Evolutionary conservation across 306 rosid species (phyloP).

Genomic region (Lupinus albus): DNA sequence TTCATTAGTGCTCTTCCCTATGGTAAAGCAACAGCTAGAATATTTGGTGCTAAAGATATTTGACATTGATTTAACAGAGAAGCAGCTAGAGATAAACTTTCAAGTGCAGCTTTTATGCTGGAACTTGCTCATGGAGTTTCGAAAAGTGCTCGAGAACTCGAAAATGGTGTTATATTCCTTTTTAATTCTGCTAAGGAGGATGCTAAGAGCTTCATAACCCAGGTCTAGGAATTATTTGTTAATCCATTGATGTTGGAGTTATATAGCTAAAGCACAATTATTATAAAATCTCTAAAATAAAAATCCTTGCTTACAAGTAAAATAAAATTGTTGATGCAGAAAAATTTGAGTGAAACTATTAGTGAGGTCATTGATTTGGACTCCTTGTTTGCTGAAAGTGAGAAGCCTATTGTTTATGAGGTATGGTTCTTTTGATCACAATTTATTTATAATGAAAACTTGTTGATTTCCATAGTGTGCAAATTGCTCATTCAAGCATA

Average conservation of each 20-base stretch:
- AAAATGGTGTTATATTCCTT: background rate
- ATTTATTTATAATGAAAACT: slow-evolving; percentile 8
- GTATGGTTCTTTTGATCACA: slow-evolving; percentile 50
- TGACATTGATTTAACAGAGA: background rate
- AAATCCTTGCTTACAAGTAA: slow-evolving; percentile 3
- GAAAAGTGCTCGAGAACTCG: background rate
- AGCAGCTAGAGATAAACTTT: background rate
- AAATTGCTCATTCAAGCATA: background rate
- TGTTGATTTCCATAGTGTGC: background rate
- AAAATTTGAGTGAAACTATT: slow-evolving; percentile 77
- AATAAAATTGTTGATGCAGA: slow-evolving; percentile 60
- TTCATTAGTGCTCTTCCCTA: no score
- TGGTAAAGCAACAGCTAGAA: no score
- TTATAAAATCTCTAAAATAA: slow-evolving; percentile 17
- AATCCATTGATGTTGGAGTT: no score
- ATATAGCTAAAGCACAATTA: slow-evolving; percentile 1
- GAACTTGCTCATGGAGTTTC: slow-evolving; percentile 8
- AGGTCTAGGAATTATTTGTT: background rate
- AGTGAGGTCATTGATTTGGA: slow-evolving; percentile 88
- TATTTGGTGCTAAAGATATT: background rate
- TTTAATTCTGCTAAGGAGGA: background rate
- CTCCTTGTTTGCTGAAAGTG: slow-evolving; percentile 95
- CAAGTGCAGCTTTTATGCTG: slow-evolving; percentile 9
- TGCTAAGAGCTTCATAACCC: background rate
- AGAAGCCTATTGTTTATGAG: slow-evolving; percentile 85